A percentile compares a stretch with the other conserved stretches of the same genome.
These are phyloP conservation scores for Aspergillus japonicus DNA, from an alignment of 2,329 filamentous ascomycete species.

Conservation along the genomic window DNA sequence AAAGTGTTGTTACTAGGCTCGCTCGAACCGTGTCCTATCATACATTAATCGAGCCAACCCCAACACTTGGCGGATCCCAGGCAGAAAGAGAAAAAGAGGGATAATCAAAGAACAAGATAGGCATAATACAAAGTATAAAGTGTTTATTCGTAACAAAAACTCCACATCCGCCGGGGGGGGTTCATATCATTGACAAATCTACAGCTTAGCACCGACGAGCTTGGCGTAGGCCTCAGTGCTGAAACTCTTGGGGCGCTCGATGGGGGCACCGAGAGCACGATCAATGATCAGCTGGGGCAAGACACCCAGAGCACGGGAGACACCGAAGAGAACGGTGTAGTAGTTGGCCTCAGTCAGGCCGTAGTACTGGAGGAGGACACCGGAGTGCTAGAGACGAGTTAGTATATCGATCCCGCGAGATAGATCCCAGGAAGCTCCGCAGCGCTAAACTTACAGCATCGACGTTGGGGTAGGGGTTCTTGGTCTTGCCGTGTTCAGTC, in stretches of 20 bases:
- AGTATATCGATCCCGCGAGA: conserved; percentile 4
- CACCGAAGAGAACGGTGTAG: conserved; percentile 99
- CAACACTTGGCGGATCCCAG: conserved; percentile 33
- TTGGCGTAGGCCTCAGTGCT: conserved; percentile 95
- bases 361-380: conserved; percentile 99
- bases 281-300: conserved; percentile 99
- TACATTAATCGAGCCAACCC: conserved; percentile 36
- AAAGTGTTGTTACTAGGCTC: conserved; percentile 40
- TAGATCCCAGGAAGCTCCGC: neutral
- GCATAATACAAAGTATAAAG: conserved; percentile 24
- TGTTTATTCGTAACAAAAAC: conserved; percentile 21
- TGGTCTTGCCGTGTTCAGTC: conserved; percentile 99
- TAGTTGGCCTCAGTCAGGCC: conserved; percentile 98
- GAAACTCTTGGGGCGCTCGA: conserved; percentile 99
- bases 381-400: conserved; percentile 66
- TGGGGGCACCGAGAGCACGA: conserved; percentile 92
- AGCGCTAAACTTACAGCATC: conserved; percentile 61
- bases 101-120: conserved; percentile 17
- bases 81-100: neutral
- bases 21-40: conserved; percentile 43
- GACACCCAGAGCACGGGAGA: conserved; percentile 95
- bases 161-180: conserved; percentile 6
- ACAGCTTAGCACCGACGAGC: conserved; percentile 86
- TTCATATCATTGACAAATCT: conserved; percentile 45
- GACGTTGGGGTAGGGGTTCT: conserved; percentile 99